Base-by-base conservation (phyloP, 1,284 basidiomycete species). In the Austropuccinia psidii region DNA sequence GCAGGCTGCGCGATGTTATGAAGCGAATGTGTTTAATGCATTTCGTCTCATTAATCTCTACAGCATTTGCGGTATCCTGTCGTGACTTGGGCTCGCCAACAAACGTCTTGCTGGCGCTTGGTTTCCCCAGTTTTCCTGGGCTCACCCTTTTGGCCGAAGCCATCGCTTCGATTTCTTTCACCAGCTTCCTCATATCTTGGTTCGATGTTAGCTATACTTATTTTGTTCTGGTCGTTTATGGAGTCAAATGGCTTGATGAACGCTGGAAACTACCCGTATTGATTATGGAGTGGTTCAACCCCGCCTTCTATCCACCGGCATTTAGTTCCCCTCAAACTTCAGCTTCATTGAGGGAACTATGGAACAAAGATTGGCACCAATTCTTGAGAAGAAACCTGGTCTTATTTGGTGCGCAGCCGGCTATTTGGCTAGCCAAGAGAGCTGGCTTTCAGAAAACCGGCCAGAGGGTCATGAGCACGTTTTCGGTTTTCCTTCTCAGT, bases 281-380 rank as follows among this genome's bases (percentile, higher is more conserved):
- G n/a, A 35, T 72, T 15, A 49, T 61, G 43, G 47, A 72, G 37
- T 72, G 55, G 57, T 52, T 61, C 33, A 49, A 72, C 45, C 41
- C 57, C 2, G 21, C 33, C 8, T 21, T 52, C 8, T 50, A 37
- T 31, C 37, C 55, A 15, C 15, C 84, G 84, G 2, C 65, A 83
- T 7, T 85, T 85, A 76, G 78, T 82, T 68, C 70, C 78, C 31
- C 85, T 84, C 86, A 83, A 82, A 75, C 76, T 17, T 74, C 83
- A 0, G 83, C 82, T 4, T 85, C 85, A 1, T 77, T 86, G 29
- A 79, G 80, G 39, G 83, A 85, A 11, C 84, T 85, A 74, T 87
- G 85, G 85, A 82, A 74, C 75, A 80, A 75, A 80, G 83, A 69
- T 50, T 87, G 80, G 86, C 85, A 87, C 77, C 69, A 62, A 49